Evolutionary conservation across 768 basidiomycete species (phyloP).

Genomic region (Cubamyces sp.): DNA sequence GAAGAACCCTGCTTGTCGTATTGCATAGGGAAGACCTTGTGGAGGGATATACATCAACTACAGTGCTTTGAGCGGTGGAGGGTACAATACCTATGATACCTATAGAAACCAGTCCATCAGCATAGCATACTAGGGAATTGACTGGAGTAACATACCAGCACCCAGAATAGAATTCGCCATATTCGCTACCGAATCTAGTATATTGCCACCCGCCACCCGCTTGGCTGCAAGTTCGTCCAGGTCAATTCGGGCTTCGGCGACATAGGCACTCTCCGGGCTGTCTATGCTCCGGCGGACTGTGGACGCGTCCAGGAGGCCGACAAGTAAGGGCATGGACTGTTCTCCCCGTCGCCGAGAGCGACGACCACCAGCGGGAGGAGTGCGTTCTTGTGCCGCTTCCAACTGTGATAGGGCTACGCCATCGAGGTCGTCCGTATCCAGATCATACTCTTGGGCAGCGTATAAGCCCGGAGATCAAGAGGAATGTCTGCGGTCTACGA

Average conservation of each 20-base stretch:
- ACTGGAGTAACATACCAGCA: slow-evolving; percentile 59
- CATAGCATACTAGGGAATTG: slow-evolving; percentile 1
- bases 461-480: neutral
- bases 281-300: slow-evolving; percentile 59
- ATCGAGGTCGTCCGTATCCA: slow-evolving; percentile 83
- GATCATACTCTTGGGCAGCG: slow-evolving; percentile 67
- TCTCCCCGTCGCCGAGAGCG: slow-evolving; percentile 40
- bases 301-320: slow-evolving; percentile 74
- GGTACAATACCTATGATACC: slow-evolving; percentile 70
- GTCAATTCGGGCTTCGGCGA: slow-evolving; percentile 50
- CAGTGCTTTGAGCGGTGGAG: neutral
- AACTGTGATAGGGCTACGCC: slow-evolving; percentile 42
- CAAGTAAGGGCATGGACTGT: slow-evolving; percentile 74
- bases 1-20: slow-evolving; percentile 94
- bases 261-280: slow-evolving; percentile 36
- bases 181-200: slow-evolving; percentile 83
- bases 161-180: slow-evolving; percentile 98
- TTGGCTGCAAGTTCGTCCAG: slow-evolving; percentile 75
- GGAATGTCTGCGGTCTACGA: slow-evolving; percentile 21
- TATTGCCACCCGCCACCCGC: slow-evolving; percentile 66
- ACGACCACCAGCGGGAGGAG: slow-evolving; percentile 36
- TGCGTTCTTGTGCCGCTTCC: slow-evolving; percentile 37
- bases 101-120: slow-evolving; percentile 30
- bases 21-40: slow-evolving; percentile 88
- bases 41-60: neutral